Evolutionary conservation across 2,329 filamentous ascomycete species (phyloP), one percentile per base, ranked within the genome.

Genomic region (Trichoderma hamatum): DNA sequence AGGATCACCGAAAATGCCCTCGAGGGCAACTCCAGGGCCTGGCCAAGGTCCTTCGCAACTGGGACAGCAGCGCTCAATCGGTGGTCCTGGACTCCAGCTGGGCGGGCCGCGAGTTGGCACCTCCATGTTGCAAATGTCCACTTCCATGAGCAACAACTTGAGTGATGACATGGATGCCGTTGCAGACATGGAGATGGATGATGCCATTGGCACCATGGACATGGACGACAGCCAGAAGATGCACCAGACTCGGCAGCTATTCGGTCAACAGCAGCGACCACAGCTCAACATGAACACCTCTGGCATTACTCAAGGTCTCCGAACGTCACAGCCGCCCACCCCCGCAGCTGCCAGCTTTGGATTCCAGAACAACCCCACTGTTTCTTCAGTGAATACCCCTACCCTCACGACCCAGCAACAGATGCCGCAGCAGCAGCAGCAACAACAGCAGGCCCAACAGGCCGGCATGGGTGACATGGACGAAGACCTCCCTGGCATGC

Each of bases 141-240:
- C 80, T 9, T 80, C 82, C 67, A 80, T 86, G 69, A 83, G 72
- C 49, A 74, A 73, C 59, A 80, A 76, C 66, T 70, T 80, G 51
- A 76, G 76, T 52, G 81, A 90, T 70, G 91, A 97, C 70, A 89
- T 97, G 84, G 94, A 97, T 76, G 89, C 92, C 21, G 88, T 96
- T 34, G 94, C 93, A 64, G 93, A 97, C 76, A 97, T 98, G 95
- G 95, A 98, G 76, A 92, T 98, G 90, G 95, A 98, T 76, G 94
- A 97, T 74, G 87, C 89, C 9, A 84, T 92, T 60, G 89, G 88
- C 4, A 82, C 85, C 63, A 86, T 90, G 86, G 88, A 90, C 69
- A 82, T 89, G 75, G 85, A 89, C 58, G 86, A 89, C 71, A 86
- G 80, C 73, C 86, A 90, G 62, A 84, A 87, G 72, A 89, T 92